phyloP scores from a whole-genome alignment of 179 eudicot genomes.

The Dionaea muscipula region DNA sequence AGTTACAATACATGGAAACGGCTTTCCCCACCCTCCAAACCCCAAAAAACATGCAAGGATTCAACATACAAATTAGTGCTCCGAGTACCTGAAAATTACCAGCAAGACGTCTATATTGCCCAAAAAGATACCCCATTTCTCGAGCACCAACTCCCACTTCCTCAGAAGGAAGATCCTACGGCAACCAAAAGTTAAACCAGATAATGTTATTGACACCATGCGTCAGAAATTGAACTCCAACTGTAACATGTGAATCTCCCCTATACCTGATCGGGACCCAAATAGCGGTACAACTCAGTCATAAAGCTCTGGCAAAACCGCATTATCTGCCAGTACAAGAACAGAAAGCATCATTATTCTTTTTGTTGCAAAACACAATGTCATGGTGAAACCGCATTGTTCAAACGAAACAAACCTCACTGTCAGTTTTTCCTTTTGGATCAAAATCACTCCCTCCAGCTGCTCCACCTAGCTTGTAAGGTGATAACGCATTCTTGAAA shows the following conservation, averaged over 20 bases:
- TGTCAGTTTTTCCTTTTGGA: slow-evolving; percentile 90
- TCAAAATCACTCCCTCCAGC: slow-evolving; percentile 98
- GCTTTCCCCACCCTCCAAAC: no score
- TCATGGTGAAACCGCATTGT: not conserved
- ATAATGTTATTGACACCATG: no score
- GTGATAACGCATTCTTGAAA: slow-evolving; percentile 82
- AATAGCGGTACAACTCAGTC: slow-evolving; percentile 73
- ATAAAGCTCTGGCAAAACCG: slow-evolving; percentile 97
- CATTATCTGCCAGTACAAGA: slow-evolving; percentile 52
- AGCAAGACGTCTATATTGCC: slow-evolving; percentile 88
- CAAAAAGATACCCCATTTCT: slow-evolving; percentile 95
- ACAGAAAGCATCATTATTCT: not conserved
- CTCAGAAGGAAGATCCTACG: slow-evolving; percentile 95
- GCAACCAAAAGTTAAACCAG: slow-evolving; percentile 1
- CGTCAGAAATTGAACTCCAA: slow-evolving; percentile 2
- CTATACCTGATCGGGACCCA: slow-evolving; percentile 92
- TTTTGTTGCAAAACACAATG: not conserved
- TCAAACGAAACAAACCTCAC: slow-evolving; percentile 49
- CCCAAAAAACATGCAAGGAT: no score
- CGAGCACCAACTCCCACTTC: slow-evolving; percentile 97
- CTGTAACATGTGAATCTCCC: not conserved
- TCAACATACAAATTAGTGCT: not conserved
- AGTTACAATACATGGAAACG: no score
- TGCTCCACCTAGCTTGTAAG: slow-evolving; percentile 94
- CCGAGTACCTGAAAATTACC: slow-evolving; percentile 78